Percentiles rank a stretch among this genome's conserved stretches.
Evolutionary conservation across 306 rosid genomes (phyloP).

Genomic region (Boehmeria nivea): DNA sequence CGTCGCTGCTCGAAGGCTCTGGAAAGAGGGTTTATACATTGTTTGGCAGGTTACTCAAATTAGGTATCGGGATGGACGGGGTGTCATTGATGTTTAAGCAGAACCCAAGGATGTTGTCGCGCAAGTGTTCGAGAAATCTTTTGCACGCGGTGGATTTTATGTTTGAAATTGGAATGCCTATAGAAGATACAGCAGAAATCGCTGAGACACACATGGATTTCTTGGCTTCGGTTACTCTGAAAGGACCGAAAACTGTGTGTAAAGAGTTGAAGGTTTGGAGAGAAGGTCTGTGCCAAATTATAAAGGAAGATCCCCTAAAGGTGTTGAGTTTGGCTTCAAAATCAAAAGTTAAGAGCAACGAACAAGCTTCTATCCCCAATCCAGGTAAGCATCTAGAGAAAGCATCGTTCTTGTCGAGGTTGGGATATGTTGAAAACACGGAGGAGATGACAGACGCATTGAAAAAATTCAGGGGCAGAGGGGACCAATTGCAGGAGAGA

Average conservation of each 20-base stretch:
- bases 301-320: slow-evolving; percentile 51
- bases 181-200: slow-evolving; percentile 41
- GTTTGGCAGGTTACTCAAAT: slow-evolving; percentile 42
- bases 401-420: slow-evolving; percentile 50
- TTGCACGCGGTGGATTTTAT: slow-evolving; percentile 45
- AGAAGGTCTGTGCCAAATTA: slow-evolving; percentile 39
- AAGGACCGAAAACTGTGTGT: slow-evolving; percentile 53
- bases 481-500: slow-evolving; percentile 77
- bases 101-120: slow-evolving; percentile 42
- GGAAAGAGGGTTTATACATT: slow-evolving; percentile 49
- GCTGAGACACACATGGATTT: slow-evolving; percentile 38
- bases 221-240: slow-evolving; percentile 37
- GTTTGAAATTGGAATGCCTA: slow-evolving; percentile 47
- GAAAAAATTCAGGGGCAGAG: slow-evolving; percentile 63
- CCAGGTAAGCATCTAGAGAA: slow-evolving; percentile 43
- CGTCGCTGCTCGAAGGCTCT: slow-evolving; percentile 49
- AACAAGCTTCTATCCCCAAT: slow-evolving; percentile 15
- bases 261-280: slow-evolving; percentile 44
- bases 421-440: slow-evolving; percentile 71
- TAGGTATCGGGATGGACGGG: slow-evolving; percentile 42
- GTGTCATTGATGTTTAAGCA: slow-evolving; percentile 39
- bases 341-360: slow-evolving; percentile 19
- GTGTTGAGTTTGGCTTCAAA: slow-evolving; percentile 49
- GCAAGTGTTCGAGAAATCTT: slow-evolving; percentile 36
- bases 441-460: slow-evolving; percentile 72